Percentiles rank a stretch among this genome's conserved stretches.
Conservation (phyloP, 768 basidiomycete genomes). For the Amanita pseudoporphyria region DNA sequence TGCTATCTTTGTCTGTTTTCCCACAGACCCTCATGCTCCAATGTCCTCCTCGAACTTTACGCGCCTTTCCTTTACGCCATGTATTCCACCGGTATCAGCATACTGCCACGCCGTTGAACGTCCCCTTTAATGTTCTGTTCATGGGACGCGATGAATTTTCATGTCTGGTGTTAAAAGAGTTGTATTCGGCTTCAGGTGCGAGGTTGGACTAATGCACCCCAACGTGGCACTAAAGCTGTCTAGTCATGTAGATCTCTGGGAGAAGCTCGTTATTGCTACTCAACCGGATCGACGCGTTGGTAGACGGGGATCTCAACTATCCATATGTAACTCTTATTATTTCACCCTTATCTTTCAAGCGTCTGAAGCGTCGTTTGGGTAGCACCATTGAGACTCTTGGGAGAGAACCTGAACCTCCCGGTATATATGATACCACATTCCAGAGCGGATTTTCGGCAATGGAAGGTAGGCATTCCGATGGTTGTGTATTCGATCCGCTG, state of each 20-base stretch:
- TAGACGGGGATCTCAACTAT: constrained; percentile 45
- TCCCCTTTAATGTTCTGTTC: constrained; percentile 68
- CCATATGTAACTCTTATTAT: constrained; percentile 45
- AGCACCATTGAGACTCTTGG: constrained; percentile 69
- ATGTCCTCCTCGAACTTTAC: not conserved
- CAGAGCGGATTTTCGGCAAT: constrained; percentile 50
- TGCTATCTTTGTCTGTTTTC: constrained; percentile 1
- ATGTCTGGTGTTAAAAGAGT: constrained; percentile 53
- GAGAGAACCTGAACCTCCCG: constrained; percentile 40
- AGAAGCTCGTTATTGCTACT: constrained; percentile 55
- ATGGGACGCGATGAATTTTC: constrained; percentile 89
- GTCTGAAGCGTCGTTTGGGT: constrained; percentile 5
- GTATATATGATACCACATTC: constrained; percentile 52
- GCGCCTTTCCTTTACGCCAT: not conserved
- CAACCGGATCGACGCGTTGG: constrained; percentile 60
- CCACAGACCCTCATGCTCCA: not conserved
- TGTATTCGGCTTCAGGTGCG: constrained; percentile 55
- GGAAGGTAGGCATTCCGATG: constrained; percentile 38
- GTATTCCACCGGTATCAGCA: not conserved
- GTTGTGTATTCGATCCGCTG: not conserved
- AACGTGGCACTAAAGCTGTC: constrained; percentile 9
- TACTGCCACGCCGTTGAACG: not conserved
- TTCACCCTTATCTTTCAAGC: not conserved
- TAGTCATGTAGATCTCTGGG: constrained; percentile 62
- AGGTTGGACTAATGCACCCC: constrained; percentile 1